A percentile compares a stretch with the other conserved stretches of the same genome.
phyloP scores from a whole-genome alignment of 108 stramenopile species.

The Skeletonema tropicum region DNA sequence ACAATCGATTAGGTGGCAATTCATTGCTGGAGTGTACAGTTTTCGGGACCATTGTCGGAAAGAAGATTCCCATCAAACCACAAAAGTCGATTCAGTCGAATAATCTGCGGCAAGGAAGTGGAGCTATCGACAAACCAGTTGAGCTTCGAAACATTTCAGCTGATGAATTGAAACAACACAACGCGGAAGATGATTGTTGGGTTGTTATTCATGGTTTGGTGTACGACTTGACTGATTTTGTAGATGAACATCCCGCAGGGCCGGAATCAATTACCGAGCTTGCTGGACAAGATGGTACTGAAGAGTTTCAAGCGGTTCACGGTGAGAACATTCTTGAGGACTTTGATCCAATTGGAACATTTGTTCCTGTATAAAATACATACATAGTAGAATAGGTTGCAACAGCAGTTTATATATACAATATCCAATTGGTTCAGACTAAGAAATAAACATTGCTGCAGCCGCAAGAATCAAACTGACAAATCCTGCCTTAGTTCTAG shows the following conservation, averaged over 20 bases:
- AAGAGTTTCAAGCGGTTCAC: constrained; percentile 85
- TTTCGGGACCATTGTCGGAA: constrained; percentile 86
- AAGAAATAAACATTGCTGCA: too few relatives aligned
- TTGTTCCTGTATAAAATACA: not conserved
- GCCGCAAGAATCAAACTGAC: too few relatives aligned
- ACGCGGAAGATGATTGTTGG: constrained; percentile 86
- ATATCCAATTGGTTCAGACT: too few relatives aligned
- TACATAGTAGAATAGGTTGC: too few relatives aligned
- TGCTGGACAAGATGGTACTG: constrained; percentile 87
- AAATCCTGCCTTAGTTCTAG: too few relatives aligned
- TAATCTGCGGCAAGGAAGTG: constrained; percentile 8
- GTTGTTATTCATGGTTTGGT: constrained; percentile 86
- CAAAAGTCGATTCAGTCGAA: constrained; percentile 10
- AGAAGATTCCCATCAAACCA: constrained; percentile 72
- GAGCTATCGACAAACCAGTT: constrained; percentile 6
- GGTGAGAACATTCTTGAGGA: constrained; percentile 81
- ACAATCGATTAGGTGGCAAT: constrained; percentile 88
- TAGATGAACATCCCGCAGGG: constrained; percentile 92
- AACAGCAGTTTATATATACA: too few relatives aligned
- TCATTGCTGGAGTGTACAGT: constrained; percentile 90
- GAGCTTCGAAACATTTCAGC: constrained; percentile 54
- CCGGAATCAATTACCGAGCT: constrained; percentile 80
- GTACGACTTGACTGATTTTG: constrained; percentile 92
- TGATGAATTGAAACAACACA: constrained; percentile 78
- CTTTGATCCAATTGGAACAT: constrained; percentile 60